Evolutionary conservation across 2,329 filamentous ascomycete genomes (phyloP), one percentile per base, ranked within the genome.

Genomic region (Trichoderma aggressivum): DNA sequence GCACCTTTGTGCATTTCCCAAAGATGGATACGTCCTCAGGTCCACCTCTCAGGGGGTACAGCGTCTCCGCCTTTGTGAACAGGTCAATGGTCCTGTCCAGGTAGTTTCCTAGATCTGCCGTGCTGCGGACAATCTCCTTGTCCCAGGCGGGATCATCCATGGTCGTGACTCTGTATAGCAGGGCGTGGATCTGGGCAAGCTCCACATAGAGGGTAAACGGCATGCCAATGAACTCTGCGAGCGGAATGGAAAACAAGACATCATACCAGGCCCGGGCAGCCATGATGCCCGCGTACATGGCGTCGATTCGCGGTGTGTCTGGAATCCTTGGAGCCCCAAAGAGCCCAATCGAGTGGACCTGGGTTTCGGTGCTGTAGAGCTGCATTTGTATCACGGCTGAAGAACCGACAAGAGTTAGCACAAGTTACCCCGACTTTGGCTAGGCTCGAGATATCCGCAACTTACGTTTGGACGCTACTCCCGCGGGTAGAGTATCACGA

Each of bases 101-200:
- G n/a, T 82, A 74, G 7, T 72, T 67, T 2, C 82, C 74, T 0
- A 83, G 74, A 60, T 84, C 79, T 5, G 76, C 80, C 2, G 79
- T 81, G 26, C 76, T 75, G 16, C 78, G 78, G 7, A 84, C 77
- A 1, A 79, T 71, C 5, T 79, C 77, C 67, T 79, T 81, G 70
- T 85, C 82, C 83, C 82, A 85, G 7, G 76, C 80, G 2, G 81
- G 80, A 18, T 81, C 79, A 8, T 84, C 81, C 4, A 80, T 76
- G 1, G 78, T 80, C 2, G 80, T 80, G 26, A 85, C 79, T 7
- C 79, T 77, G 73, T 83, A 84, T 7, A 84, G 75, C 2, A 78
- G 75, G 8, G 82, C 75, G 26, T 83, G 76, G 59, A 79, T 77
- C 16, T 82, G 81, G 3, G 79, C 79, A 6, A 83, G 73, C 56